phyloP scores from a whole-genome alignment of 2,329 filamentous ascomycete genomes.

The Cladophialophora bantiana region DNA sequence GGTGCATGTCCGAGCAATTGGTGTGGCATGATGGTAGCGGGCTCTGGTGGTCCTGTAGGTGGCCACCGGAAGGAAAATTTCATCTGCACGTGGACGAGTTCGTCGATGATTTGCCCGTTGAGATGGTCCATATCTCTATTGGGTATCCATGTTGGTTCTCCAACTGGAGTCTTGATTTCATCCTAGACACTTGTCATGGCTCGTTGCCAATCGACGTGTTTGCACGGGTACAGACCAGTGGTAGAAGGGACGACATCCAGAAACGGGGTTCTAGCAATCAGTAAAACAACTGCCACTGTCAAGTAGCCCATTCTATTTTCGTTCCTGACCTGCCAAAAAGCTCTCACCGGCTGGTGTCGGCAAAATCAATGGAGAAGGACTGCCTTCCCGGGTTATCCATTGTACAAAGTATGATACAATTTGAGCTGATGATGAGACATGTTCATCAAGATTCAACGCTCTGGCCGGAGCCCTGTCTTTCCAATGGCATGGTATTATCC shows the following conservation, averaged over 20 bases:
- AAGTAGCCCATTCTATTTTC: slow-evolving; percentile 9
- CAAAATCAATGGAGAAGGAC: slow-evolving; percentile 15
- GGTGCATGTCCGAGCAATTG: slow-evolving; percentile 5
- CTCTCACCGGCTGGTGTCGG: slow-evolving; percentile 6
- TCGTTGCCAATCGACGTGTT: neutral
- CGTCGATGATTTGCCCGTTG: slow-evolving; percentile 2
- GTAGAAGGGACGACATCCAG: neutral
- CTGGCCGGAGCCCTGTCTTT: slow-evolving; percentile 31
- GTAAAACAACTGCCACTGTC: neutral
- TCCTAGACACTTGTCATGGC: slow-evolving; percentile 2
- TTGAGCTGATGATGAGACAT: slow-evolving; percentile 9
- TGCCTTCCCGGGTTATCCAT: slow-evolving; percentile 14
- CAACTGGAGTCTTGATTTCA: neutral
- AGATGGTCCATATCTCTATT: neutral
- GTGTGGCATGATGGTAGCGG: slow-evolving; percentile 17
- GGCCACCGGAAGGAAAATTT: slow-evolving; percentile 20
- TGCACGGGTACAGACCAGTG: neutral
- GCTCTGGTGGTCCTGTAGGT: neutral
- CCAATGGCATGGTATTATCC: slow-evolving; percentile 30
- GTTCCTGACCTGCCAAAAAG: slow-evolving; percentile 9
- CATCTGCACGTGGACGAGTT: slow-evolving; percentile 19
- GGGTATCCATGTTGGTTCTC: neutral
- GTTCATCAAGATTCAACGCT: slow-evolving; percentile 23
- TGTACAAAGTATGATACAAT: slow-evolving; percentile 26
- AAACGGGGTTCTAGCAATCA: neutral